A percentile compares a stretch with the other conserved stretches of the same genome.
phyloP scores from a whole-genome alignment of 73 alveolate species.

The Tetrahymena thermophila region DNA sequence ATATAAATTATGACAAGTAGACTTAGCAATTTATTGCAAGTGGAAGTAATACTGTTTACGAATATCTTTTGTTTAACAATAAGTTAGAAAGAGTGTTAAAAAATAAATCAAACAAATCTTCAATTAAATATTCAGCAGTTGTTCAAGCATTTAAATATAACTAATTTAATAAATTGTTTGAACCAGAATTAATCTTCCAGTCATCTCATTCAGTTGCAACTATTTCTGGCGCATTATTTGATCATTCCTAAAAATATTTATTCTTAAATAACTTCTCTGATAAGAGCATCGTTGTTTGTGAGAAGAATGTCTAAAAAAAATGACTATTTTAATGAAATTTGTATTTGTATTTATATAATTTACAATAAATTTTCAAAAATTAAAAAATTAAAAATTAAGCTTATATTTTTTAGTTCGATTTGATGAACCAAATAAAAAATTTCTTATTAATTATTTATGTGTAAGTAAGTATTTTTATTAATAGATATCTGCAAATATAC shows the following conservation, averaged over 20 bases:
- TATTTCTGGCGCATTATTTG: neutral
- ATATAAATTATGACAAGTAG: neutral
- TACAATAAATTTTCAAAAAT: too few relatives aligned
- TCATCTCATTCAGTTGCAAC: neutral
- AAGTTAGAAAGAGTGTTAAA: neutral
- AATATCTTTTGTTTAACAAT: neutral
- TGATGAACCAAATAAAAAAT: too few relatives aligned
- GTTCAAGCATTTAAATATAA: neutral
- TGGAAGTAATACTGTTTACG: neutral
- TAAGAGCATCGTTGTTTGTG: neutral
- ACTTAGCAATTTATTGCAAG: neutral
- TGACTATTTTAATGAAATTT: neutral
- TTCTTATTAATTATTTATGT: too few relatives aligned
- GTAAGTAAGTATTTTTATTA: neutral
- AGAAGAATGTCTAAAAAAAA: neutral
- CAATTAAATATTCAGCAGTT: neutral
- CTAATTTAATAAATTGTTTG: neutral
- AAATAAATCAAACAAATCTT: neutral
- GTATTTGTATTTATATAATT: neutral
- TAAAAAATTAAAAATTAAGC: neutral
- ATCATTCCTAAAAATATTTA: neutral
- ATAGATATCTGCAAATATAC: neutral
- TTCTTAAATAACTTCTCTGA: neutral
- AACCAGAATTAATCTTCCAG: neutral
- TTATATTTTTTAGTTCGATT: too few relatives aligned